These are phyloP conservation scores for Ascomycota sp. DNA, from an alignment of 2,329 filamentous ascomycete species.

Conservation along the genomic window DNA sequence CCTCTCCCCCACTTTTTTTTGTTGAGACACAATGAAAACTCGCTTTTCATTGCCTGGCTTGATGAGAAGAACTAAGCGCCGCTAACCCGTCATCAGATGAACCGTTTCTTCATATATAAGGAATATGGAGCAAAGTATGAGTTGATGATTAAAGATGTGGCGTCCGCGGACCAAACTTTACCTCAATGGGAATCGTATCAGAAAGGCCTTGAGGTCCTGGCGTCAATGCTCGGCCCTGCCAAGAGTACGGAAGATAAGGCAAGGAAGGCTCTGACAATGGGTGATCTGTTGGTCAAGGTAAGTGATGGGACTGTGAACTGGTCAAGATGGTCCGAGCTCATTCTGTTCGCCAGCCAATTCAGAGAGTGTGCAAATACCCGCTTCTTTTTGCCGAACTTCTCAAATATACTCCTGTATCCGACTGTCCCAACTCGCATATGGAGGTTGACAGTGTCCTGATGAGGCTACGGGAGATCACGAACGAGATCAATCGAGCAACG, in stretches of 20 bases:
- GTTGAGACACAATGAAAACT: too few relatives aligned
- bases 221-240: constrained; percentile 49
- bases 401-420: constrained; percentile 59
- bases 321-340: not conserved
- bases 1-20: not conserved
- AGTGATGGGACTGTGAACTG: not conserved
- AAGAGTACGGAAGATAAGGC: constrained; percentile 37
- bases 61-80: not conserved
- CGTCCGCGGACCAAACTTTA: constrained; percentile 42
- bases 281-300: constrained; percentile 79
- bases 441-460: constrained; percentile 54
- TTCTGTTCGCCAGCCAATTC: constrained; percentile 44
- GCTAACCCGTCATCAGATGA: constrained; percentile 33
- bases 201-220: constrained; percentile 63
- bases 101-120: constrained; percentile 67
- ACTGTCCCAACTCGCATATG: constrained; percentile 65
- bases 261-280: constrained; percentile 59
- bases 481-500: constrained; percentile 66
- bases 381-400: constrained; percentile 67
- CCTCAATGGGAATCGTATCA: constrained; percentile 62
- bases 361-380: constrained; percentile 78
- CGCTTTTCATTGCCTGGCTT: not conserved
- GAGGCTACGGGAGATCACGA: constrained; percentile 49
- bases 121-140: constrained; percentile 84
- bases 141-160: constrained; percentile 57